phyloP scores from a whole-genome alignment of 768 basidiomycete genomes.

The Hericium coralloides region DNA sequence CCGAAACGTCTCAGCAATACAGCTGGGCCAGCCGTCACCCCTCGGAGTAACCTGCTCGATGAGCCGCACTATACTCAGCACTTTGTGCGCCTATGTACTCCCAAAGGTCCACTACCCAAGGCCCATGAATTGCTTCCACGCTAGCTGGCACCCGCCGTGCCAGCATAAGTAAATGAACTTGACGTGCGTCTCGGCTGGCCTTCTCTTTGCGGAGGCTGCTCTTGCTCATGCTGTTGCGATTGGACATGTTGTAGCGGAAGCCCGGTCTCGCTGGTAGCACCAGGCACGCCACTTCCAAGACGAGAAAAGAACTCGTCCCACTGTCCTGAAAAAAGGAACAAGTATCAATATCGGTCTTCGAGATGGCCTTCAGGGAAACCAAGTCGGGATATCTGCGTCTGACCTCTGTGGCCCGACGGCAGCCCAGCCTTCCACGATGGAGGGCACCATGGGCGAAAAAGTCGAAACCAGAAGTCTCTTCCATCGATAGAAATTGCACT shows the following conservation, averaged over 20 bases:
- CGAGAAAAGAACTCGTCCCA: conserved; percentile 79
- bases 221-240: neutral
- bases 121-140: neutral
- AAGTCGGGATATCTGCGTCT: no score
- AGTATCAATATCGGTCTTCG: neutral
- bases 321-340: conserved; percentile 40
- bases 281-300: conserved; percentile 4
- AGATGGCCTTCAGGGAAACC: no score
- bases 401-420: no score
- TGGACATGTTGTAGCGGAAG: neutral
- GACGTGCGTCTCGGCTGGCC: neutral
- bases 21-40: no score
- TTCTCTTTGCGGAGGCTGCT: neutral
- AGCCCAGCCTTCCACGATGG: no score
- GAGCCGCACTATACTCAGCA: no score
- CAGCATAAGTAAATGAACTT: neutral
- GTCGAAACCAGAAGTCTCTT: neutral
- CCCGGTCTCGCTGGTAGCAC: neutral
- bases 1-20: neutral
- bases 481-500: conserved; percentile 16
- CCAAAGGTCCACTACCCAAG: no score
- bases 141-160: neutral
- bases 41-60: no score
- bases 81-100: no score
- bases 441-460: no score